Base-by-base conservation (phyloP, 2,329 filamentous ascomycete species). In the Botrytis aclada region DNA sequence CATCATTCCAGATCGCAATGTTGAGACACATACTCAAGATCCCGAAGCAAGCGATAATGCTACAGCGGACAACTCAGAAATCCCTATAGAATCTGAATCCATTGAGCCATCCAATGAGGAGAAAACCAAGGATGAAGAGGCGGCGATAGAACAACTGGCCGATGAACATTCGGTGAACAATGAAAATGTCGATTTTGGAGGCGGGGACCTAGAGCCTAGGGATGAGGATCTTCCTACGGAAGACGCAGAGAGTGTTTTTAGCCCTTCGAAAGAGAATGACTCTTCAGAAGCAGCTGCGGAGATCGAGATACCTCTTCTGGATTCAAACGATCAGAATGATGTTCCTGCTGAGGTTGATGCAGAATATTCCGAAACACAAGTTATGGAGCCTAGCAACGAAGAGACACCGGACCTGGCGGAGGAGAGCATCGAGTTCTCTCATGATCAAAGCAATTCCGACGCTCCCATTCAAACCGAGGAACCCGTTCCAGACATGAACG, bases 401-500 rank as follows among this genome's bases (percentile, higher is more conserved):
- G 2, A 39, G 2, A 29, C 12, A 54, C 7, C 63, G 8, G 10
- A 32, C 32, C 29, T 18, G 1, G 7, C 22, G 4, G 63, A 51
- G 63, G n/a, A 37, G 3, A 18, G 2, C 10, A 2, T 51, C 1
- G 22, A 39, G 14, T 4, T 7, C 4, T 12, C 47, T 25, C 3
- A n/a, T 8, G 63, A 39, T 51, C 32, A 37, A 39, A n/a, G 8
- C 14, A n/a, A 10, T n/a, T 1, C 32, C 9, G 43, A 51, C 3
- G 0, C 4, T 20, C 2, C 7, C 25, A 2, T 37, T 7, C 22
- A 37, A 39, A 37, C 43, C 1, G 32, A 51, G 22, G 0, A 16
- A 10, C 32, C 22, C 7, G 8, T 37, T 37, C 20, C 8, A 2
- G 32, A 37, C 4, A 37, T 12, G 14, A 7, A 37, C 14, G 22